Conservation (phyloP, 2,329 filamentous ascomycete species). For the Cercospora sojina region DNA sequence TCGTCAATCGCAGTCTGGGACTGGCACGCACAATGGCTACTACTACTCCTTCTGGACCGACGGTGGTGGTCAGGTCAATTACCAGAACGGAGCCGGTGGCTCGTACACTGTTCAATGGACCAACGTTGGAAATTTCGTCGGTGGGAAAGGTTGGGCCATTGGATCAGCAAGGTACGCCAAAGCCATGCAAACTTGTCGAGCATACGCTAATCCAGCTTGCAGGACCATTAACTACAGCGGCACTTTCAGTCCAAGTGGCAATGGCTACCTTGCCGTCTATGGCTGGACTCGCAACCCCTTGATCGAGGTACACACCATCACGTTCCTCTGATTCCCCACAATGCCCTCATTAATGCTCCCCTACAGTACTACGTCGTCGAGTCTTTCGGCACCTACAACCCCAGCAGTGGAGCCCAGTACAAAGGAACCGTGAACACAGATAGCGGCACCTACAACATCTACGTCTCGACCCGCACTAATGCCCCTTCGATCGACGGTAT, state of each 20-base stretch:
- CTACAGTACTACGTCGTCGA: conserved; percentile 49
- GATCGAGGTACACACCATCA: conserved; percentile 46
- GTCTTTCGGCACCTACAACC: conserved; percentile 49
- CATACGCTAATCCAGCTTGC: background rate
- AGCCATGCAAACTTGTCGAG: background rate
- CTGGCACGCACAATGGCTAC: conserved; percentile 57
- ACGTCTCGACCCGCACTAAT: conserved; percentile 45
- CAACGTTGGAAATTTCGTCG: conserved; percentile 55
- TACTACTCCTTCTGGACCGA: conserved; percentile 64
- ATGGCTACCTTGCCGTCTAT: conserved; percentile 58
- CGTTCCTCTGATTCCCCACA: background rate
- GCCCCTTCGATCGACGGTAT: conserved; percentile 44
- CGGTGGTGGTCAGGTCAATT: conserved; percentile 51
- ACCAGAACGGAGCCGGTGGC: conserved; percentile 56
- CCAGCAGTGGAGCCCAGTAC: conserved; percentile 44
- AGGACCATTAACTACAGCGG: conserved; percentile 54
- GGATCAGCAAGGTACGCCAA: conserved; percentile 49
- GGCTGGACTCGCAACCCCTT: conserved; percentile 57
- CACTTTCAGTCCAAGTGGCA: conserved; percentile 50
- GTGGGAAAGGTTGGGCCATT: conserved; percentile 59
- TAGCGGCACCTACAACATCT: conserved; percentile 56
- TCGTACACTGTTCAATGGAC: conserved; percentile 50
- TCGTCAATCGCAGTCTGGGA: conserved; percentile 46
- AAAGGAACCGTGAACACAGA: conserved; percentile 55
- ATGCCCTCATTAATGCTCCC: background rate